Percentiles rank a stretch among this genome's conserved stretches.
Conservation (phyloP, 106 monocot genomes). For the Platanthera guangdongensis region DNA sequence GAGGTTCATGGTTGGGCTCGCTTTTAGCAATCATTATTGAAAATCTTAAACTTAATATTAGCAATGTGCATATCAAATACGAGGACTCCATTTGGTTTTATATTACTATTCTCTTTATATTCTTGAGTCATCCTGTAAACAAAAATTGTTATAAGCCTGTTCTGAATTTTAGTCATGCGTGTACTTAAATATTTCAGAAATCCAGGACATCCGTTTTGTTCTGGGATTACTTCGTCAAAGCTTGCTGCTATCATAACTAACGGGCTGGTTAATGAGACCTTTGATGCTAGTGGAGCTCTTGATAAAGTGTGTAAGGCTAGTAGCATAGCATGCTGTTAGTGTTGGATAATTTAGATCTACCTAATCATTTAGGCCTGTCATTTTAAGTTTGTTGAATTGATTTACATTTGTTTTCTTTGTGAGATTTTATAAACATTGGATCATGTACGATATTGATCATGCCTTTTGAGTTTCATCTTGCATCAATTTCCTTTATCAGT, state of each 20-base stretch:
- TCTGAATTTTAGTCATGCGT: neutral
- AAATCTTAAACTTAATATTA: slow-evolving; percentile 93
- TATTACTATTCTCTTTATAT: neutral
- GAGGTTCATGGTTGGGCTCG: slow-evolving; percentile 84
- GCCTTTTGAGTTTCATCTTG: neutral
- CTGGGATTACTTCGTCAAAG: slow-evolving; percentile 80
- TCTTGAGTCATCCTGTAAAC: neutral
- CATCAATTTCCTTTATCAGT: neutral
- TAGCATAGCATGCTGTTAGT: neutral
- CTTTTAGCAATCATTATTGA: slow-evolving; percentile 83
- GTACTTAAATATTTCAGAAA: slow-evolving; percentile 34
- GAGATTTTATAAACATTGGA: neutral
- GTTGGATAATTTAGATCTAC: neutral
- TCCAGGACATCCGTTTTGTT: slow-evolving; percentile 90
- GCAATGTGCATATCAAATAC: slow-evolving; percentile 94
- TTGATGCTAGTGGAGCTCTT: slow-evolving; percentile 93
- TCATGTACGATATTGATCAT: neutral
- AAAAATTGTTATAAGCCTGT: neutral
- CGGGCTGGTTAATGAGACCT: slow-evolving; percentile 89
- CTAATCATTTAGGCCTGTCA: neutral
- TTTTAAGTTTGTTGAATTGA: neutral
- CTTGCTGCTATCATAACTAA: slow-evolving; percentile 96
- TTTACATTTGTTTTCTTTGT: neutral
- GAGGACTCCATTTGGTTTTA: slow-evolving; percentile 83
- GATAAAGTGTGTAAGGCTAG: slow-evolving; percentile 90